Evolutionary conservation across 805 yeast genomes (phyloP).

Genomic region (Saccharomycodes ludwigii): DNA sequence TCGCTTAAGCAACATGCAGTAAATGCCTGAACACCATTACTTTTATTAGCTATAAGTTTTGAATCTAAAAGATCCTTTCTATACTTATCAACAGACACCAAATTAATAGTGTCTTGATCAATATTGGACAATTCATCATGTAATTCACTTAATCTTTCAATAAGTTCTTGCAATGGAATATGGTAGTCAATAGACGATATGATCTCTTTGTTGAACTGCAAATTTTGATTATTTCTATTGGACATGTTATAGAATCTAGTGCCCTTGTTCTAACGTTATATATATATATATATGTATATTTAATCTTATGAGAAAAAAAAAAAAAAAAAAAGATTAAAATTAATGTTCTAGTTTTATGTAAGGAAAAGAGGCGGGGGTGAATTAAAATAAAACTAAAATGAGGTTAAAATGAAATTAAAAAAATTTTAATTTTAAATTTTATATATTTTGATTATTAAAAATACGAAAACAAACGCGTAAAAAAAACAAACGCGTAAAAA

Average conservation of each 20-base stretch:
- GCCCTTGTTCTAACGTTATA: neutral
- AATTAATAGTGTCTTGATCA: conserved; percentile 48
- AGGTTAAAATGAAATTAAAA: too few species aligned
- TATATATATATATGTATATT: too few species aligned
- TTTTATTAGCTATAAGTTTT: conserved; percentile 48
- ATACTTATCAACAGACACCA: conserved; percentile 31
- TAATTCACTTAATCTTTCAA: conserved; percentile 42
- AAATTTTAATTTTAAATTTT: too few species aligned
- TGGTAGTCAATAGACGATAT: conserved; percentile 45
- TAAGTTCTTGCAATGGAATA: conserved; percentile 49
- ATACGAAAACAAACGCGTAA: too few species aligned
- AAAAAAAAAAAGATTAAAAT: too few species aligned
- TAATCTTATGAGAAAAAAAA: too few species aligned
- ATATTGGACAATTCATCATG: conserved; percentile 51
- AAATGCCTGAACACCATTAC: conserved; percentile 56
- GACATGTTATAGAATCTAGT: conserved; percentile 5
- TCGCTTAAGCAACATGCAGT: conserved; percentile 68
- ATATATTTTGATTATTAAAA: too few species aligned
- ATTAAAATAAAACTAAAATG: too few species aligned
- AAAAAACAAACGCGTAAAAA: too few species aligned
- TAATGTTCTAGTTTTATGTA: too few species aligned
- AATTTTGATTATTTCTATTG: too few species aligned
- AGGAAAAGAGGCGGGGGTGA: too few species aligned
- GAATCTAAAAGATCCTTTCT: conserved; percentile 42
- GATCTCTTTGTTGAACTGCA: conserved; percentile 35